Evolutionary conservation across 2,329 filamentous ascomycete genomes (phyloP).

Genomic region (Cercospora citrullina): DNA sequence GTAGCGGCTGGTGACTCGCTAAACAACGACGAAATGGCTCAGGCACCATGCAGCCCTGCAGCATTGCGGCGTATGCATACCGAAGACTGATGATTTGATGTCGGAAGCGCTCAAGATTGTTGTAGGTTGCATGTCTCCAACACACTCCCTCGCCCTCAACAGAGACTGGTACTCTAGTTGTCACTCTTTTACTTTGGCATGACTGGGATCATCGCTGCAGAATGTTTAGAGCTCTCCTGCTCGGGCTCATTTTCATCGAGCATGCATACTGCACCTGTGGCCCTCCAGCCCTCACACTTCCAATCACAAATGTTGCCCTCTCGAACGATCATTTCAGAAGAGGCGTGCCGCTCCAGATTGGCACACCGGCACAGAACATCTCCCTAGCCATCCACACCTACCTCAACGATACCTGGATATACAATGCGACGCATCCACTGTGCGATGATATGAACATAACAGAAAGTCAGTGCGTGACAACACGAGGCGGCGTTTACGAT

Average conservation of each 20-base stretch:
- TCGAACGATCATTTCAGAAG: conserved; percentile 19
- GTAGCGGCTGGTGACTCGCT: background rate
- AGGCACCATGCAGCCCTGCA: background rate
- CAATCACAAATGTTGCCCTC: conserved; percentile 19
- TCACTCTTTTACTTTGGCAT: background rate
- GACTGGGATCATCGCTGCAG: conserved; percentile 12
- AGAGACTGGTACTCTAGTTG: conserved; percentile 1
- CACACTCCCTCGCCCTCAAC: background rate
- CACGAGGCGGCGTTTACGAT: conserved; percentile 25
- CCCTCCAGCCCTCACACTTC: conserved; percentile 14
- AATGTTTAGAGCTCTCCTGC: conserved; percentile 6
- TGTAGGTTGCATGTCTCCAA: background rate
- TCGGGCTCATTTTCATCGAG: conserved; percentile 1
- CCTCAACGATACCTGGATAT: conserved; percentile 27
- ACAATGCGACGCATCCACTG: conserved; percentile 21
- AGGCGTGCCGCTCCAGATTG: conserved; percentile 14
- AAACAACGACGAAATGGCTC: background rate
- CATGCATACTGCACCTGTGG: conserved; percentile 4
- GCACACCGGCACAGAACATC: conserved; percentile 21
- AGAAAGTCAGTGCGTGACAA: conserved; percentile 16
- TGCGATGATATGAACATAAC: conserved; percentile 16
- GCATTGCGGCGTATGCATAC: background rate
- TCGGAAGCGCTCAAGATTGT: background rate
- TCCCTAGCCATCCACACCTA: conserved; percentile 16
- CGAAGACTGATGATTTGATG: background rate